These are phyloP conservation scores for Naganishia randhawae DNA, from an alignment of 768 basidiomycete species.

Conservation along the genomic window DNA sequence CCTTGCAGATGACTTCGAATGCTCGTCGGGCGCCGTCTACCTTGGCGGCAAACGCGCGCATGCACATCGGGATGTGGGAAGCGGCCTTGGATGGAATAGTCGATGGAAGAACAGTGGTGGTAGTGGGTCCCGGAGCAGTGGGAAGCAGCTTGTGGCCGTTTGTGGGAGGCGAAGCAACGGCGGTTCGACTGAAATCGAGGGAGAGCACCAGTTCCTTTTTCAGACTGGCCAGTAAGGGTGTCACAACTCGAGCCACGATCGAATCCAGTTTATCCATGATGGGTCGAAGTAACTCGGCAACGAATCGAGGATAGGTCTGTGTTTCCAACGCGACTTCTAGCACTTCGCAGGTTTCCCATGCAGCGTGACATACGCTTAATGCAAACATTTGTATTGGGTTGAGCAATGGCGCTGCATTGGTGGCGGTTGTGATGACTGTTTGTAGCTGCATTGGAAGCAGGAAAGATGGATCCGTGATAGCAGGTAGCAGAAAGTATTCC, in stretches of 20 bases:
- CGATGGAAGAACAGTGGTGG: not conserved
- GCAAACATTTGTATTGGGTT: conserved; percentile 45
- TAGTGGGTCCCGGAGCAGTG: not conserved
- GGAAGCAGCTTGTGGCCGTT: conserved; percentile 21
- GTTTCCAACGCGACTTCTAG: conserved; percentile 46
- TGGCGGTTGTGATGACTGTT: conserved; percentile 35
- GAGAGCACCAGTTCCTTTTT: conserved; percentile 33
- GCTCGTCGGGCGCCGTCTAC: conserved; percentile 45
- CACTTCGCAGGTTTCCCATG: conserved; percentile 51
- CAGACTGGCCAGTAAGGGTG: conserved; percentile 43
- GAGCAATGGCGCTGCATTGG: conserved; percentile 34
- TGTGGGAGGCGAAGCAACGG: conserved; percentile 6
- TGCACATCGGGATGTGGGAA: conserved; percentile 39
- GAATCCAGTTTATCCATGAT: conserved; percentile 51
- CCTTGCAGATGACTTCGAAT: conserved; percentile 44
- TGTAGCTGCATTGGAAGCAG: conserved; percentile 72
- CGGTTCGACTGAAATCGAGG: conserved; percentile 11
- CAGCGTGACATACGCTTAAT: conserved; percentile 48
- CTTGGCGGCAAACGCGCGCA: conserved; percentile 46
- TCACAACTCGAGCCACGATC: conserved; percentile 47
- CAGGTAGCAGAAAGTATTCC: conserved; percentile 75
- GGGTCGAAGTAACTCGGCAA: conserved; percentile 45
- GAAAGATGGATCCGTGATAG: conserved; percentile 75
- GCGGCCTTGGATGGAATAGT: conserved; percentile 22
- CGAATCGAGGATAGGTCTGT: conserved; percentile 44